A percentile compares a stretch with the other conserved stretches of the same genome.
Evolutionary conservation across 2,329 filamentous ascomycete species (phyloP).

Genomic region (Nemania sp.): DNA sequence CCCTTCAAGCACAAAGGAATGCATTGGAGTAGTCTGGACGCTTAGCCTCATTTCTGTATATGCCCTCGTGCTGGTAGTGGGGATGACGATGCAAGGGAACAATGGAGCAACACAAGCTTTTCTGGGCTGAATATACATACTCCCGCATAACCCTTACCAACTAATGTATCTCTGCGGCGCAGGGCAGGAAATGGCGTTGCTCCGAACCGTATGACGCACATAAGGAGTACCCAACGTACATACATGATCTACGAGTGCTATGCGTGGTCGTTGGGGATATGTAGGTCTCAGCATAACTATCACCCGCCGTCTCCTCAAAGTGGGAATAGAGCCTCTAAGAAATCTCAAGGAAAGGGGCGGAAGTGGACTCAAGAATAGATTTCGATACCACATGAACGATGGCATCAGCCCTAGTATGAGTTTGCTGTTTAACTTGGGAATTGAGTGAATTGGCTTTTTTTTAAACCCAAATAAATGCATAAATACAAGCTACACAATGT

Average conservation of each 20-base stretch:
- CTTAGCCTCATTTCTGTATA: slow-evolving; percentile 4
- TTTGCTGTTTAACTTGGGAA: not conserved
- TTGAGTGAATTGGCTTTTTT: not conserved
- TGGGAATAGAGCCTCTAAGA: not conserved
- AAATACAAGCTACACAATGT: not conserved
- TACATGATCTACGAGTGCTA: slow-evolving; percentile 30
- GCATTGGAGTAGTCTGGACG: not conserved
- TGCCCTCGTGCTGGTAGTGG: not conserved
- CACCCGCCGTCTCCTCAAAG: slow-evolving; percentile 6
- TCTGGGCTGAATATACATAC: slow-evolving; percentile 1
- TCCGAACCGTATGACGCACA: slow-evolving; percentile 31
- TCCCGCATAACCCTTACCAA: slow-evolving; percentile 17
- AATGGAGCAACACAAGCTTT: slow-evolving; percentile 14
- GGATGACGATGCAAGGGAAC: not conserved
- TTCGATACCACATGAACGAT: not conserved
- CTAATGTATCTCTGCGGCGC: slow-evolving; percentile 27
- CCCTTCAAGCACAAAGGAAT: not conserved
- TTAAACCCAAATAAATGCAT: not conserved
- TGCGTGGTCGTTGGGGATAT: slow-evolving; percentile 14
- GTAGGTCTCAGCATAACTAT: slow-evolving; percentile 27
- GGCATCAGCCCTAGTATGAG: not conserved
- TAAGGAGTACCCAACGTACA: slow-evolving; percentile 21
- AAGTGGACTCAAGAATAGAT: slow-evolving; percentile 18
- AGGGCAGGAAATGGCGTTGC: slow-evolving; percentile 13
- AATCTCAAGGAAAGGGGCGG: slow-evolving; percentile 13